Conservation (phyloP, 2,329 filamentous ascomycete species). For the Colletotrichum neosansevieriae region DNA sequence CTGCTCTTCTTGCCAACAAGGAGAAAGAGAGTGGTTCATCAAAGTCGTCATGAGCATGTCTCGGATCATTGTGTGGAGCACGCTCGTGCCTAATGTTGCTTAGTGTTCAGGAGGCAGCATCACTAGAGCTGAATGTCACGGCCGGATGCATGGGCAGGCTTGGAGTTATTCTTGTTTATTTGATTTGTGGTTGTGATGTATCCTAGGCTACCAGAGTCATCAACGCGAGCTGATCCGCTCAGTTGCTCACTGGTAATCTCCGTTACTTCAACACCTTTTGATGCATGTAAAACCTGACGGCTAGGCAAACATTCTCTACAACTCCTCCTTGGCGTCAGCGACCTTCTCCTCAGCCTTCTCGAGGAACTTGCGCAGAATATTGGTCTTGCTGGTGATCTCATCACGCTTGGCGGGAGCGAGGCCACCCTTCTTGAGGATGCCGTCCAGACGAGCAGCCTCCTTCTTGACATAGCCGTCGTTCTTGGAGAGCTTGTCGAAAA, state of each 20-base stretch:
- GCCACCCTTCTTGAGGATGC: constrained; percentile 87
- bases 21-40: constrained; percentile 54
- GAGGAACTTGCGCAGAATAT: constrained; percentile 85
- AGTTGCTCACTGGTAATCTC: constrained; percentile 25
- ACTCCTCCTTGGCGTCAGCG: constrained; percentile 73
- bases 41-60: constrained; percentile 48
- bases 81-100: constrained; percentile 16
- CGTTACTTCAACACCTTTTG: constrained; percentile 3
- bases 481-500: constrained; percentile 84
- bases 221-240: constrained; percentile 23
- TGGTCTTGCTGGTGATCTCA: constrained; percentile 86
- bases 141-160: neutral
- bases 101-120: constrained; percentile 14
- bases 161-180: constrained; percentile 27
- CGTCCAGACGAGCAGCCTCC: constrained; percentile 84
- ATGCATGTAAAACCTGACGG: constrained; percentile 5
- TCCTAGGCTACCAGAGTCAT: constrained; percentile 33
- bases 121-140: constrained; percentile 17
- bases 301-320: constrained; percentile 59
- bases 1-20: constrained; percentile 73
- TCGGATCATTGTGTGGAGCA: neutral
- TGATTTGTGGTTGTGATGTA: constrained; percentile 20
- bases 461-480: constrained; percentile 85
- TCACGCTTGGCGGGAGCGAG: constrained; percentile 88
- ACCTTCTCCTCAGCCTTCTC: constrained; percentile 67